Evolutionary conservation across 495 filamentous ascomycete species (phyloP).

Genomic region (Daldinia caldariorum): DNA sequence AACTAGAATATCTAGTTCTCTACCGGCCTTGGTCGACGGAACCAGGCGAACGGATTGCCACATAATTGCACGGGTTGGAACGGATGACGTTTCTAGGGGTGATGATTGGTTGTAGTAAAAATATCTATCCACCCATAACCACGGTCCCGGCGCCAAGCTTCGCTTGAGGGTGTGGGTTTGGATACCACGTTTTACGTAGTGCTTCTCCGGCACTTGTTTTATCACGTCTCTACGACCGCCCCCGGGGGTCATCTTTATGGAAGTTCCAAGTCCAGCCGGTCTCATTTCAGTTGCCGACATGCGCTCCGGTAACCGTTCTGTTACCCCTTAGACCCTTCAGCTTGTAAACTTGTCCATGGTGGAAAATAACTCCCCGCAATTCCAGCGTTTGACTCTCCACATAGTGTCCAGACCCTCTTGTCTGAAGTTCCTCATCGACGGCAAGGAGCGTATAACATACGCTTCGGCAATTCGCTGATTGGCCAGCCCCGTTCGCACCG

Average conservation of each 20-base stretch:
- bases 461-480: constrained; percentile 48
- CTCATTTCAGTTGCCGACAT: constrained; percentile 42
- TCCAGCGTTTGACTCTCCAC: constrained; percentile 34
- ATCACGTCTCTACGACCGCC: constrained; percentile 26
- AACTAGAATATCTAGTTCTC: constrained; percentile 9
- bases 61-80: constrained; percentile 18
- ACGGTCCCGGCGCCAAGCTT: constrained; percentile 40
- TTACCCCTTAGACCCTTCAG: constrained; percentile 16
- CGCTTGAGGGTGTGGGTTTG: constrained; percentile 24
- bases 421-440: constrained; percentile 26
- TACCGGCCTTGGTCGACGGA: constrained; percentile 8
- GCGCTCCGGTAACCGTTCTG: constrained; percentile 9
- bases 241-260: constrained; percentile 24
- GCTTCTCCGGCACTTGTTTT: constrained; percentile 37
- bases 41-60: constrained; percentile 45
- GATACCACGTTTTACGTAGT: constrained; percentile 46
- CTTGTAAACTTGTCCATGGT: constrained; percentile 24
- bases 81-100: constrained; percentile 30
- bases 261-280: constrained; percentile 20
- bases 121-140: constrained; percentile 40
- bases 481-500: constrained; percentile 23
- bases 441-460: constrained; percentile 10
- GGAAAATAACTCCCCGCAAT: constrained; percentile 37
- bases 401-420: constrained; percentile 29
- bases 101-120: constrained; percentile 33